Evolutionary conservation across 2,329 filamentous ascomycete species (phyloP), one percentile per base, ranked within the genome.

Genomic region (Verticillium dahliae): DNA sequence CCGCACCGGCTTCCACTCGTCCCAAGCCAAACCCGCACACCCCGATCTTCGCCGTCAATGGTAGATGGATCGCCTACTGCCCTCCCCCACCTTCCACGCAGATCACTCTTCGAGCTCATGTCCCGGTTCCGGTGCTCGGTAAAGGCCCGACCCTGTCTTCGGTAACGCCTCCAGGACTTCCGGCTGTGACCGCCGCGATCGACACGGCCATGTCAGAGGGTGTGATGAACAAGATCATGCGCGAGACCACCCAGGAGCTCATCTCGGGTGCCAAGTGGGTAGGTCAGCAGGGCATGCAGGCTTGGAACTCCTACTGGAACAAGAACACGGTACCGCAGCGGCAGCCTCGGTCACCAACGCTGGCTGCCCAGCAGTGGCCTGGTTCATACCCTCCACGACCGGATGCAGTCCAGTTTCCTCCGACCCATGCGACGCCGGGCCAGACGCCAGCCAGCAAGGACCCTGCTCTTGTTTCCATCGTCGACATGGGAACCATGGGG

Each of bases 281-380:
- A 61, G 87, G 89, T 2, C 90, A 92, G 69, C 90, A 92, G 70
- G 86, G 90, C 27, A 81, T 87, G 69, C 88, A 91, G 70, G 88
- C 88, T 10, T 91, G 90, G 84, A 92, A 91, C 69, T 89, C 83
- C 69, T 94, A 95, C 75, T 92, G 90, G 85, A 91, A 90, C 69
- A 81, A 84, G 70, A 72, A 79, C 62, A 66, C 78, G 57, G 73
- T 68, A 61, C 80, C 80, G 65, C 76, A 78, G 65, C 54, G 54
- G 34, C 74, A 76, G 74, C 73, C 71, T 67, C 75, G 80, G 65
- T 81, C 83, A 57, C 71, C 78, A 35, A 71, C 75, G 1, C 68
- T 74, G 18, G 67, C 76, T 65, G 69, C 81, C 22, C 78, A 79
- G 66, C 78, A 79, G 31, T 85, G 84, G 80, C 69, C 77, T 66